phyloP scores from a whole-genome alignment of 2,329 filamentous ascomycete genomes.

The Sphaerulina vaccinii region DNA sequence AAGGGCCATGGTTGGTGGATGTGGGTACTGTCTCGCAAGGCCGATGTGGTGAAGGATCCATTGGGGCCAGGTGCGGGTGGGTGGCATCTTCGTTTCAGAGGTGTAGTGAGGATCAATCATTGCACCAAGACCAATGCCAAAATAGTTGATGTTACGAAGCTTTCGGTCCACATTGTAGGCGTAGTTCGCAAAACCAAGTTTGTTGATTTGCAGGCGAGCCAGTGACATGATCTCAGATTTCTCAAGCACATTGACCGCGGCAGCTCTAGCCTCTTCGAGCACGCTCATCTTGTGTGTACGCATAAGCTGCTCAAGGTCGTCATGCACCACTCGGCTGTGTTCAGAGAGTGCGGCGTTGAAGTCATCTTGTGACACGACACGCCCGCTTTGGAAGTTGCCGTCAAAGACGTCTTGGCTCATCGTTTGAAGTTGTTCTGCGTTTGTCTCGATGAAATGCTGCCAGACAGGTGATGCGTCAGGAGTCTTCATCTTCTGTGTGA shows the following conservation, averaged over 20 bases:
- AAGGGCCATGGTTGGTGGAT: slow-evolving; percentile 53
- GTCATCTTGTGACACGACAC: slow-evolving; percentile 23
- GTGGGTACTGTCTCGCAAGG: slow-evolving; percentile 5
- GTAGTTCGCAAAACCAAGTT: slow-evolving; percentile 34
- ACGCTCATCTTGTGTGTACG: slow-evolving; percentile 6
- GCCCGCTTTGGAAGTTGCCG: slow-evolving; percentile 14
- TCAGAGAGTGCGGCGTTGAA: slow-evolving; percentile 13
- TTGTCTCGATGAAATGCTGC: slow-evolving; percentile 32
- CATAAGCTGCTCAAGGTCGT: slow-evolving; percentile 18
- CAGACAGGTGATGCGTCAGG: slow-evolving; percentile 44
- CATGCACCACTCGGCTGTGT: slow-evolving; percentile 13
- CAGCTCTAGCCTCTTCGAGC: slow-evolving; percentile 6
- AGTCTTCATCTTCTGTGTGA: slow-evolving; percentile 55
- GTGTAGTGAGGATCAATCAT: slow-evolving; percentile 59
- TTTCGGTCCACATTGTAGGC: slow-evolving; percentile 30
- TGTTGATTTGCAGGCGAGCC: slow-evolving; percentile 24
- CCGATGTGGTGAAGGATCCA: not conserved
- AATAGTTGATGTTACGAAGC: slow-evolving; percentile 65
- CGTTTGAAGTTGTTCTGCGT: slow-evolving; percentile 40
- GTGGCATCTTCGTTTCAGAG: slow-evolving; percentile 51
- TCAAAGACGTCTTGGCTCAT: slow-evolving; percentile 39
- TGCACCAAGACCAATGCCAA: slow-evolving; percentile 65
- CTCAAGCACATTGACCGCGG: slow-evolving; percentile 13
- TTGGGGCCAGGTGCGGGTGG: not conserved
- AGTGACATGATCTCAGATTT: slow-evolving; percentile 11